Evolutionary conservation across 2,329 filamentous ascomycete genomes (phyloP), one percentile per base, ranked within the genome.

Genomic region (Aphanocladium album): DNA sequence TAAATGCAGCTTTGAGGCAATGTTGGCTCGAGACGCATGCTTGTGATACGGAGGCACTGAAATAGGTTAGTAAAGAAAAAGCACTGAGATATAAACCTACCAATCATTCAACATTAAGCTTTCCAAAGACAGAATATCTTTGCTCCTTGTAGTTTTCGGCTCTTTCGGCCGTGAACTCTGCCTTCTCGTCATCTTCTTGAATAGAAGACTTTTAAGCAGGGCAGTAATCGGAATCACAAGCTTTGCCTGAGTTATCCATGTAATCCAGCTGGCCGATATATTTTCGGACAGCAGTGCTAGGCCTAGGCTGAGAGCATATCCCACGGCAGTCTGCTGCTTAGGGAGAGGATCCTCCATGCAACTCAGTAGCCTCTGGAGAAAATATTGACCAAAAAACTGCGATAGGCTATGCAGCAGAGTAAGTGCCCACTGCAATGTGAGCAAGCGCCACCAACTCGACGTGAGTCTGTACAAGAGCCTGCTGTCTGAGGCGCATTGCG

Each of bases 281-380:
- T 88, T 67, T 3, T 74, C 45, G 72, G 80, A 83, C 69, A 89
- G 86, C 14, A 80, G 60, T 1, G 77, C 64, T 43, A 90, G 77
- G 0, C 74, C 68, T 39, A 71, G 70, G 63, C 79, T 80, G 67
- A 88, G 83, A 1, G 80, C 78, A 23, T 77, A 66, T 3, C 84
- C 66, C 4, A 89, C 67, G 1, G 80, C 79, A 53, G 82, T 74
- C 85, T 86, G 88, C 1, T 89, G 77, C 11, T 76, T 77, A 14
- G 71, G 17, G 5, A 21, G 12, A 14, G 50, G 25, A 2, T 4
- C 39, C 41, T 62, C 60, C 11, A 62, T 30, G 27, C 47, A 52
- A 11, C 41, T 14, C 5, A 62, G 53, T 21, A 62, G 23, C 2
- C 46, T 25, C 21, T 57, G 46, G 9, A 62, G 57, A 9, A 54